Percentiles rank a stretch among this genome's conserved stretches.
Conservation (phyloP, 139 green algal genomes). For the Tetradesmus obliquus region DNA sequence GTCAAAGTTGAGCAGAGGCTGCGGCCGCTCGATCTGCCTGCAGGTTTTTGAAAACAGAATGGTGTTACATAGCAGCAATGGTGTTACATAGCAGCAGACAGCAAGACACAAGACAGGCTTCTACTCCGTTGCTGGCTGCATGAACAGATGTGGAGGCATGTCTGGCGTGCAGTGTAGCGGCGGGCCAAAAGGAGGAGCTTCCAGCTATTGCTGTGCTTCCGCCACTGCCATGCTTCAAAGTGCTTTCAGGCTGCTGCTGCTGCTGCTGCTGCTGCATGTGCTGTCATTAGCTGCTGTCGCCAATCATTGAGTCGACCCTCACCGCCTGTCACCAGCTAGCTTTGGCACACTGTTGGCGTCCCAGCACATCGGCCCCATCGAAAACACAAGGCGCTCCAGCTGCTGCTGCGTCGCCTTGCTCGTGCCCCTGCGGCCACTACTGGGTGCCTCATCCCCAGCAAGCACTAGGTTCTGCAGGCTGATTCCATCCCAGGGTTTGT, state of each 20-base stretch:
- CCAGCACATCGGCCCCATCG: slow-evolving; percentile 14
- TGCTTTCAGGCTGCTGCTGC: too few relatives aligned
- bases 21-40: slow-evolving; percentile 21
- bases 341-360: slow-evolving; percentile 19
- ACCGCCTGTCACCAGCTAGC: slow-evolving; percentile 15
- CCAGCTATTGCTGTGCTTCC: too few relatives aligned
- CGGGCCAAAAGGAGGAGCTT: too few relatives aligned
- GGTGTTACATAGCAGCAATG: too few relatives aligned
- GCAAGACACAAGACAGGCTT: too few relatives aligned
- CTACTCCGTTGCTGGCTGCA: too few relatives aligned
- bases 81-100: too few relatives aligned
- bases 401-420: neutral
- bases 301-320: neutral
- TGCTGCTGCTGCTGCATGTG: too few relatives aligned
- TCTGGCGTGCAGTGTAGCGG: too few relatives aligned
- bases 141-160: too few relatives aligned
- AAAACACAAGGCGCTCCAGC: slow-evolving; percentile 11
- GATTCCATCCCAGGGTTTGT: neutral
- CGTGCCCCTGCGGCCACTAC: neutral
- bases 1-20: slow-evolving; percentile 23
- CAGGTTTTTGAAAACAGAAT: neutral
- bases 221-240: too few relatives aligned
- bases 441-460: neutral
- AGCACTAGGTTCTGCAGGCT: slow-evolving; percentile 38
- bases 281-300: too few relatives aligned